Evolutionary conservation across 2,329 filamentous ascomycete species (phyloP).

Genomic region (Aspergillus luchuensis): DNA sequence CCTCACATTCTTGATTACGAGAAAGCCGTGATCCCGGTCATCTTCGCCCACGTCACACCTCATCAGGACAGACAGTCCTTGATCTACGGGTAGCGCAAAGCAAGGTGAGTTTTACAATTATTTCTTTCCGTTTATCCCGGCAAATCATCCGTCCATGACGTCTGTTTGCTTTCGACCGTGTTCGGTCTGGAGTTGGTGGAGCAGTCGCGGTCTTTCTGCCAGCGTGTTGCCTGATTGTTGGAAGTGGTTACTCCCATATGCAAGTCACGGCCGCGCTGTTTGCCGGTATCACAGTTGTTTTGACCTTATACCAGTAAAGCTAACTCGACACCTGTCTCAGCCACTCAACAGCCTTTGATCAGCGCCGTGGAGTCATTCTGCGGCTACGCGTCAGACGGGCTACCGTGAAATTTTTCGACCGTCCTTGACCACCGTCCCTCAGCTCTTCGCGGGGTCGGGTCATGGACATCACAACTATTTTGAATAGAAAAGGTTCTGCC

Average conservation of each 20-base stretch:
- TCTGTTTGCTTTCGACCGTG: background rate
- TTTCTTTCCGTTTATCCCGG: background rate
- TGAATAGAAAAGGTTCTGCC: conserved; percentile 53
- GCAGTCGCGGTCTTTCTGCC: background rate
- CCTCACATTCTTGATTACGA: conserved; percentile 20
- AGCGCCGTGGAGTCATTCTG: conserved; percentile 21
- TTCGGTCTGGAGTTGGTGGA: background rate
- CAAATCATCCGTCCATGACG: background rate
- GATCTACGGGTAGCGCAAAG: background rate
- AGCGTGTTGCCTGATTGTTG: background rate
- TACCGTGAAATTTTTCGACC: conserved; percentile 25
- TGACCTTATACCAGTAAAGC: background rate
- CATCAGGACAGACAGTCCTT: background rate
- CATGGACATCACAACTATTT: conserved; percentile 57
- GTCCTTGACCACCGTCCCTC: conserved; percentile 36
- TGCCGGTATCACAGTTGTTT: background rate
- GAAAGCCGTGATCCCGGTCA: conserved; percentile 7
- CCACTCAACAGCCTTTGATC: background rate
- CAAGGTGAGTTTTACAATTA: background rate
- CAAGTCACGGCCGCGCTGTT: background rate
- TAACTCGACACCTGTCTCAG: background rate
- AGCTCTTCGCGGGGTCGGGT: conserved; percentile 38
- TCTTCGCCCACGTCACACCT: conserved; percentile 8
- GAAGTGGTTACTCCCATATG: background rate
- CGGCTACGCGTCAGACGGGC: conserved; percentile 15